Evolutionary conservation across 306 rosid species (phyloP), one percentile per base, ranked within the genome.

Genomic region (Lotus japonicus): DNA sequence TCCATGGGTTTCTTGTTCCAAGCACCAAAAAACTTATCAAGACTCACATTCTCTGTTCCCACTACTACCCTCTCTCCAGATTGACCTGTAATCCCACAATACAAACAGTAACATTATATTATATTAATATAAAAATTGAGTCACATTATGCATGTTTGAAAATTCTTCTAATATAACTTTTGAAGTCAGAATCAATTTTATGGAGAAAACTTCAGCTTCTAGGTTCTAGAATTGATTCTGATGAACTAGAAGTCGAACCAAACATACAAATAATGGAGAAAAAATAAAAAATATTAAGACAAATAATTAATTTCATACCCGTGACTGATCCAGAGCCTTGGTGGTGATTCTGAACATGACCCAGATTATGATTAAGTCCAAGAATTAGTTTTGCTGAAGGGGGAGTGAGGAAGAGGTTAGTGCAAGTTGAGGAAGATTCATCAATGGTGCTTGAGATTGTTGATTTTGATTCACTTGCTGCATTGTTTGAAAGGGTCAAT

Each of bases 351-450:
- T 58, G 86, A 56, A 48, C 36, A 8, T 74, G 61, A 54, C 42
- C 45, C 11, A 53, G 11, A 11, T 66, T 67, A 46, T 59, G 11
- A 46, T 79, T 61, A 41, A 52, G 41, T 2, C 41, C 18, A 52
- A 65, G 75, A 58, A 64, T 21, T 8, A 3, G 28, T 61, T 58
- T 74, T 19, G 44, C 68, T 41, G 88, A 81, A 15, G 84, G 59
- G 21, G 86, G 88, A 53, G 82, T 77, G 54, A 88, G 88, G 23
- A 87, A 85, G 14, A 82, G 84, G 63, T 89, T 56, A 44, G 97
- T 85, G 74, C 87, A 73, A 18, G 95, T 84, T 57, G 96, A 87
- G 31, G 73, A 84, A 64, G 87, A 80, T 66, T 86, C 92, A 48
- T 84, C 86, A 12, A 78, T 39, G 48, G 81, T 84, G 66, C 83